Conservation (phyloP, 2,329 filamentous ascomycete species). For the Hypoxylon sp. region DNA sequence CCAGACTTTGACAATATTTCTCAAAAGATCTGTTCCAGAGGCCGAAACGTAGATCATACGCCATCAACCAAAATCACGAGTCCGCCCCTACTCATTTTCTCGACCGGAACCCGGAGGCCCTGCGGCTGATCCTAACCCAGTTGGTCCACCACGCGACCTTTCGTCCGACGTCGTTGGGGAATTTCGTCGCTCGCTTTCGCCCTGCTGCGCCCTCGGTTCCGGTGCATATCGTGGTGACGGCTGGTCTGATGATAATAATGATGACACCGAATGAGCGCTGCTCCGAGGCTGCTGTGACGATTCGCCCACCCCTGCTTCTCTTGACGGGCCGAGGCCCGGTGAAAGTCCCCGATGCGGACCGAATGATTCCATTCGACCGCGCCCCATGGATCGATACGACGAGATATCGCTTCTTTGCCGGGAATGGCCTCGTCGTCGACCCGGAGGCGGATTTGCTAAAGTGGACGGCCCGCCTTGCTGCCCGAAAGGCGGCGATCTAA, state of each 20-base stretch:
- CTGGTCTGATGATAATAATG: conserved; percentile 61
- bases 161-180: conserved; percentile 56
- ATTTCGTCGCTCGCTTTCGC: conserved; percentile 53
- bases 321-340: conserved; percentile 55
- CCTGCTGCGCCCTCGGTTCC: conserved; percentile 51
- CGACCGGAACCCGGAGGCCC: conserved; percentile 37
- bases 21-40: conserved; percentile 19
- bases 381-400: conserved; percentile 60
- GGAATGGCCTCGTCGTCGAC: conserved; percentile 71
- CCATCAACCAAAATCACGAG: conserved; percentile 19
- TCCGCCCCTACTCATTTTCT: conserved; percentile 44
- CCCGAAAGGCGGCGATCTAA: conserved; percentile 69
- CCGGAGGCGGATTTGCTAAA: conserved; percentile 66
- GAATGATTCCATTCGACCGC: conserved; percentile 56
- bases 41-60: conserved; percentile 41
- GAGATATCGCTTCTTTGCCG: conserved; percentile 77
- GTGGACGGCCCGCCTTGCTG: conserved; percentile 63
- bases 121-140: conserved; percentile 49
- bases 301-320: conserved; percentile 55
- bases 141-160: conserved; percentile 54
- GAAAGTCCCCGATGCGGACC: conserved; percentile 57
- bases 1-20: conserved; percentile 29
- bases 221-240: conserved; percentile 52
- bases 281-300: conserved; percentile 54
- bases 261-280: conserved; percentile 62